phyloP scores from a whole-genome alignment of 2,329 filamentous ascomycete species.

The Trichoderma brevicompactum region DNA sequence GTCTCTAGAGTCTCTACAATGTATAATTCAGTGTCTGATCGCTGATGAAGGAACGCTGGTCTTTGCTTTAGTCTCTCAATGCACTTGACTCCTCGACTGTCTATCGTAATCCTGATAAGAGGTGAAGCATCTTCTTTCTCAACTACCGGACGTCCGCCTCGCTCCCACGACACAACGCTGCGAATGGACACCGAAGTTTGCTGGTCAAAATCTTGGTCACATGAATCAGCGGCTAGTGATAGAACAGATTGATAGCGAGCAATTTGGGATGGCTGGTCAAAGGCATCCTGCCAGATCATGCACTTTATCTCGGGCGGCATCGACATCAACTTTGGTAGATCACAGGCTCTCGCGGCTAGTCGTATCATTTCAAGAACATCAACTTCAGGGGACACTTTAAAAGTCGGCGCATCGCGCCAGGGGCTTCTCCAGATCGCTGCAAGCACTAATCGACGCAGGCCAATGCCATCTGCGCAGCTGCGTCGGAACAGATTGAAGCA shows the following conservation, averaged over 20 bases:
- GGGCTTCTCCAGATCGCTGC: constrained; percentile 2
- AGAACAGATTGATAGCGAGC: background rate
- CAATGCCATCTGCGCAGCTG: background rate
- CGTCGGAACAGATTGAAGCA: constrained; percentile 6
- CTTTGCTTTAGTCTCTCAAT: background rate
- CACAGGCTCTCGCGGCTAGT: background rate
- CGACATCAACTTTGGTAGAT: background rate
- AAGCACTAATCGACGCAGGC: background rate
- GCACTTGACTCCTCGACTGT: background rate
- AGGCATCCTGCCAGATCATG: background rate
- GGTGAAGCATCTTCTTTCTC: background rate
- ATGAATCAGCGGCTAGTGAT: background rate
- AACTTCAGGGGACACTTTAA: background rate
- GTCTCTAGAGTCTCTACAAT: background rate
- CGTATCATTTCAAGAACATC: background rate
- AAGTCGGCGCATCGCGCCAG: background rate
- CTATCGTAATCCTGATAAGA: constrained; percentile 3
- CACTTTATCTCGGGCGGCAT: background rate
- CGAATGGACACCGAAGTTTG: background rate
- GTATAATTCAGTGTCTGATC: background rate
- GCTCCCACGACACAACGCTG: constrained; percentile 6
- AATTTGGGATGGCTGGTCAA: background rate
- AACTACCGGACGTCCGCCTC: background rate
- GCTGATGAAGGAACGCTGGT: background rate
- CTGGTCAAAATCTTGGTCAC: background rate